Base-by-base conservation (phyloP, 257 asterid species). In the Nicotiana sylvestris region DNA sequence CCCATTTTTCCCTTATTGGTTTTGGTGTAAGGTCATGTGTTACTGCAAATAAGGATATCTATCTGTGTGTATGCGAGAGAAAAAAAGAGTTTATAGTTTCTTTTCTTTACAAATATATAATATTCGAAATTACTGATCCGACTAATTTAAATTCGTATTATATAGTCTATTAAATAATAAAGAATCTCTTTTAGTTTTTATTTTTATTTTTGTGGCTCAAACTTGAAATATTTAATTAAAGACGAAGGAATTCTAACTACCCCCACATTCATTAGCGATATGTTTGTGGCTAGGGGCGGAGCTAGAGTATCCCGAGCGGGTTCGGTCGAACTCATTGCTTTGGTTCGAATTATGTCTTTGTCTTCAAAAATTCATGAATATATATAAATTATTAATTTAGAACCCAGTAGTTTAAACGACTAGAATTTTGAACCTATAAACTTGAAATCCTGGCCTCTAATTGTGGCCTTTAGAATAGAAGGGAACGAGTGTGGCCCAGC, bases 1-100 rank as follows among this genome's bases (percentile, higher is more conserved):
- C 88, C 90, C 90, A 86, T 84, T 83, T 9, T 83, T 86, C 82
- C 87, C 79, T 74, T 25, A 74, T 13, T 25, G 62, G 39, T 46
- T 82, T 85, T 74, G 83, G 83, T 86, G 61, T 76, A 81, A 81
- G 84, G 74, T 78, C 86, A 68, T 80, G 79, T 60, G 46, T 86
- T 64, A 56, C 55, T 81, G 83, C 37, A 39, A 11, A 29, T 37
- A 72, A 27, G 16, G 13, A 53, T 53, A 55, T 81, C 5, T 53
- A 10, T 35, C 35, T 16, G 65, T 43, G 64, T 17, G 27, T 56
- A 13, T 53, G 57, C 17, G 4, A 51, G 57, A n/a, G 7, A 58
- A 7, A 58, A n/a, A 6, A 2, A 56, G 61, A 55, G 61, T 56
- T 56, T 16, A 56, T 56, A 56, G 11, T 43, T 43, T 43, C 49